These are phyloP conservation scores for Podila verticillata DNA, from an alignment of 192 early-diverging fungal species.

Conservation along the genomic window DNA sequence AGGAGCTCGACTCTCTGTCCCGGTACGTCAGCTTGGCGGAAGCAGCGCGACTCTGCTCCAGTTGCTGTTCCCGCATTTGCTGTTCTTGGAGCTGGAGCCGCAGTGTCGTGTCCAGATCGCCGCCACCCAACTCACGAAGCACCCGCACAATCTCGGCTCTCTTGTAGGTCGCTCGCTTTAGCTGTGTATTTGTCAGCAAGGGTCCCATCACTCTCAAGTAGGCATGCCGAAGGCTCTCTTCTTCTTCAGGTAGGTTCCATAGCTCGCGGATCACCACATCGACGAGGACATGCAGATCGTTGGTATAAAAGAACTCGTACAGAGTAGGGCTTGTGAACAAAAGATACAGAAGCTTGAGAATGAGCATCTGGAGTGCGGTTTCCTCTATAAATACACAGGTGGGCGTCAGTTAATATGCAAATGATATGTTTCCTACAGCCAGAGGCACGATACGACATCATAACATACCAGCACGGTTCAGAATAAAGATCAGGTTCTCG, in stretches of 20 bases:
- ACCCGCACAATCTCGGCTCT: slow-evolving; percentile 56
- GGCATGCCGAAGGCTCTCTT: slow-evolving; percentile 72
- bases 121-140: slow-evolving; percentile 53
- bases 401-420: slow-evolving; percentile 1
- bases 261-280: slow-evolving; percentile 90
- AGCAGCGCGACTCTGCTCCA: not conserved
- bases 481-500: slow-evolving; percentile 91
- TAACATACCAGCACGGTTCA: slow-evolving; percentile 84
- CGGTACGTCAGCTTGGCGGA: slow-evolving; percentile 20
- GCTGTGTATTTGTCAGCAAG: slow-evolving; percentile 70
- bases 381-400: slow-evolving; percentile 53
- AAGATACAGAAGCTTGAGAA: slow-evolving; percentile 76
- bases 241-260: slow-evolving; percentile 74
- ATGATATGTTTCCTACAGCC: not conserved
- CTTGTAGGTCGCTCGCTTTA: slow-evolving; percentile 57
- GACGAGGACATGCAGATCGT: slow-evolving; percentile 87
- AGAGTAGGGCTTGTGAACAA: slow-evolving; percentile 68
- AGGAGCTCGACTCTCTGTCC: slow-evolving; percentile 28
- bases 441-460: not conserved
- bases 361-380: slow-evolving; percentile 57
- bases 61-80: slow-evolving; percentile 6
- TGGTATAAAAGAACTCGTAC: slow-evolving; percentile 87
- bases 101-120: slow-evolving; percentile 12
- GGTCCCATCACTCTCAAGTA: slow-evolving; percentile 75
- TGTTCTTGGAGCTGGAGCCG: slow-evolving; percentile 26